Evolutionary conservation across 2,329 filamentous ascomycete species (phyloP).

Genomic region (Xylogone sp.): DNA sequence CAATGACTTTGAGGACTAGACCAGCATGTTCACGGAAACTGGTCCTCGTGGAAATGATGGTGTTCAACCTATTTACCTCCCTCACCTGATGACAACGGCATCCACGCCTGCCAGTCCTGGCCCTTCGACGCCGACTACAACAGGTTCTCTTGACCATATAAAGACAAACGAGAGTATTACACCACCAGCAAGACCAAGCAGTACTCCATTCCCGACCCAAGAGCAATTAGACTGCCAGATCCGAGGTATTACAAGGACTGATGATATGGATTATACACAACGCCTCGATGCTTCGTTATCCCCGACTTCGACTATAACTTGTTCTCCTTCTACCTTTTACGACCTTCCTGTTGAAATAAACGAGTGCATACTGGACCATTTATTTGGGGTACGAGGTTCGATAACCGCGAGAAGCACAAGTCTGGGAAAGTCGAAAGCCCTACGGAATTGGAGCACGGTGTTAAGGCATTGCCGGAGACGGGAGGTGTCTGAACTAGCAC

Average conservation of each 20-base stretch:
- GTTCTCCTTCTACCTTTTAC: constrained; percentile 10
- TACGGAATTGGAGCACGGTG: constrained; percentile 60
- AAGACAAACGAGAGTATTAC: constrained; percentile 22
- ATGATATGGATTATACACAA: constrained; percentile 11
- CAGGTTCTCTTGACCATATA: constrained; percentile 17
- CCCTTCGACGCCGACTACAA: constrained; percentile 27
- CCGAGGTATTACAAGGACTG: constrained; percentile 13
- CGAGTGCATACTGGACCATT: constrained; percentile 66
- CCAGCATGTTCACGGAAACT: constrained; percentile 10
- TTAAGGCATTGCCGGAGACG: constrained; percentile 64
- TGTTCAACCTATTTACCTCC: constrained; percentile 12
- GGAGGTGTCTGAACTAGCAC: constrained; percentile 61
- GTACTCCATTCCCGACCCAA: constrained; percentile 28
- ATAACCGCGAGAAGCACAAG: constrained; percentile 53
- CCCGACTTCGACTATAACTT: background rate
- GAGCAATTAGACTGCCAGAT: constrained; percentile 23
- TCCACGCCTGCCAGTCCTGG: constrained; percentile 27
- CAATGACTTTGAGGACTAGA: background rate
- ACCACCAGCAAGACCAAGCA: constrained; percentile 25
- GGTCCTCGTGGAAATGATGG: constrained; percentile 14
- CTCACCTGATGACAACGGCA: constrained; percentile 23
- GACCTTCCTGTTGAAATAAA: constrained; percentile 67
- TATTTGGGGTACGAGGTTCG: constrained; percentile 66
- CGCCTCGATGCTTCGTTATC: background rate
- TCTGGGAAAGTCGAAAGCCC: constrained; percentile 46